phyloP scores from a whole-genome alignment of 805 yeast genomes.

The Candida khao-thaluensis region DNA sequence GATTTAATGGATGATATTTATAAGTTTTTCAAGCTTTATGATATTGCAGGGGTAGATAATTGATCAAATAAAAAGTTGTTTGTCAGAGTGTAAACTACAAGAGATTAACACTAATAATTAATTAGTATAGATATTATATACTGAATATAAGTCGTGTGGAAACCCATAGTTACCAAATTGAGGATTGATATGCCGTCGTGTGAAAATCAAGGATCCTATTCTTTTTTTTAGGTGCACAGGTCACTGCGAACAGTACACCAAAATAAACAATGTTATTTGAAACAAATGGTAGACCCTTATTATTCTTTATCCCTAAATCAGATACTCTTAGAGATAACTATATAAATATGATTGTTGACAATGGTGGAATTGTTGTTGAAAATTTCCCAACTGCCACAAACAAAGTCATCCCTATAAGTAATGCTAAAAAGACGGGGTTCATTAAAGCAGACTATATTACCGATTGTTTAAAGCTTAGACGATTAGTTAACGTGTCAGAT shows the following conservation, averaged over 20 bases:
- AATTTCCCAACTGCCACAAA: not conserved
- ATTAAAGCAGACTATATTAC: conserved; percentile 16
- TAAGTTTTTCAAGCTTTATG: conserved; percentile 45
- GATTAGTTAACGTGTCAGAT: conserved; percentile 9
- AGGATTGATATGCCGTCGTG: too few species aligned
- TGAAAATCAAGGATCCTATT: too few species aligned
- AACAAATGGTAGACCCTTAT: conserved; percentile 8
- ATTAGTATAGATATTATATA: too few species aligned
- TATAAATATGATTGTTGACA: not conserved
- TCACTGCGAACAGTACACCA: conserved; percentile 6
- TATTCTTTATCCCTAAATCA: conserved; percentile 9
- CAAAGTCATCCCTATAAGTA: not conserved
- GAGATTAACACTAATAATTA: too few species aligned
- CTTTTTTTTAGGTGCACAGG: conserved; percentile 7
- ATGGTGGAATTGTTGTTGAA: conserved; percentile 5
- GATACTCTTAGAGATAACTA: conserved; percentile 4
- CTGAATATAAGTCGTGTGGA: too few species aligned
- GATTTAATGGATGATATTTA: conserved; percentile 56
- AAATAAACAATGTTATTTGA: conserved; percentile 9
- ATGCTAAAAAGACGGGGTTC: not conserved
- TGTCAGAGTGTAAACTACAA: too few species aligned
- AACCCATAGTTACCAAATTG: too few species aligned
- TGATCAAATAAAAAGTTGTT: too few species aligned
- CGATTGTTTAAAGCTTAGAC: conserved; percentile 15
- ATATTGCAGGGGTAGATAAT: conserved; percentile 44